Evolutionary conservation across 805 yeast genomes (phyloP).

Genomic region (Candida dajiaensis): DNA sequence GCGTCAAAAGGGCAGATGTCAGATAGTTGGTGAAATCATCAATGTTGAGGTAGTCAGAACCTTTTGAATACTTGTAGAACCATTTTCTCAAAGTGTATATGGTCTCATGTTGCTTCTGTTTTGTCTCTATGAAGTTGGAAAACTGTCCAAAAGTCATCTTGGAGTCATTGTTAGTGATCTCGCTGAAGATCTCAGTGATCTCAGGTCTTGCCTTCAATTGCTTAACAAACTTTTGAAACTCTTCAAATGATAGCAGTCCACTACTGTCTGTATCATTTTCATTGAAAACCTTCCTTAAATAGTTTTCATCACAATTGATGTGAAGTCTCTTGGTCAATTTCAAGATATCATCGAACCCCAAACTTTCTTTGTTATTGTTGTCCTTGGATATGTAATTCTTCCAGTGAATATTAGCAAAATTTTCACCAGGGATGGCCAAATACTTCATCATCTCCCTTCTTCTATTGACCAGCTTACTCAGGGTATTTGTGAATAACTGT

Average conservation of each 20-base stretch:
- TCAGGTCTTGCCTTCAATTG: constrained; percentile 63
- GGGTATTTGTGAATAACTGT: constrained; percentile 47
- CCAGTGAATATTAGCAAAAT: constrained; percentile 64
- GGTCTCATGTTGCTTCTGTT: constrained; percentile 42
- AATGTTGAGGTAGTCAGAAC: constrained; percentile 5
- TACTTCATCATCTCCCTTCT: constrained; percentile 60
- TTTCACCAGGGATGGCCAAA: constrained; percentile 55
- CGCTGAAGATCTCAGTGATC: constrained; percentile 43
- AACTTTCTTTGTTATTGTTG: constrained; percentile 26
- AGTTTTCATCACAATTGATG: constrained; percentile 57
- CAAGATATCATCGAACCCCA: constrained; percentile 63
- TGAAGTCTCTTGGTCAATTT: constrained; percentile 63
- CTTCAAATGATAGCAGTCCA: constrained; percentile 56
- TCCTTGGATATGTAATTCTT: constrained; percentile 38
- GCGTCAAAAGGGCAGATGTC: constrained; percentile 22
- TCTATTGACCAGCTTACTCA: constrained; percentile 48
- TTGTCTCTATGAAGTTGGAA: constrained; percentile 35
- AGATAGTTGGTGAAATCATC: constrained; percentile 24
- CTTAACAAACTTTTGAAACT: constrained; percentile 71
- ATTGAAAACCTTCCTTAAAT: constrained; percentile 45
- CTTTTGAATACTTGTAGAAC: constrained; percentile 32
- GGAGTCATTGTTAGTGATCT: constrained; percentile 20
- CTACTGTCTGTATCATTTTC: constrained; percentile 44
- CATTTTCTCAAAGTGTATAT: constrained; percentile 26
- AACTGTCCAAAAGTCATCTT: constrained; percentile 29